Evolutionary conservation across 2,329 filamentous ascomycete species (phyloP), one percentile per base, ranked within the genome.

Genomic region (Passalora sequoiae): DNA sequence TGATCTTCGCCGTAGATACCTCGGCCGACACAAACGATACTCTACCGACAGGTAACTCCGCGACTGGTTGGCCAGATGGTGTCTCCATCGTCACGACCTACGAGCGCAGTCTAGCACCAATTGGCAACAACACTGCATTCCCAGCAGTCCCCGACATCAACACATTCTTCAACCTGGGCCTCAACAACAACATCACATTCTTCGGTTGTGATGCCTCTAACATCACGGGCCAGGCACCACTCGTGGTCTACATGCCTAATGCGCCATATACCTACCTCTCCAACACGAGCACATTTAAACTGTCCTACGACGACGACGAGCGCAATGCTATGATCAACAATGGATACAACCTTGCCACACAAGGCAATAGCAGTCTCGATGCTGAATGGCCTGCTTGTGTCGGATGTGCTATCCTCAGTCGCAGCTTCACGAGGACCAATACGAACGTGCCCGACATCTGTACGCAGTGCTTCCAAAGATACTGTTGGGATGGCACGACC

Each of bases 401-500:
- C 4, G 88, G 83, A 16, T 98, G 92, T 66, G 92, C 91, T 4
- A 81, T 94, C 28, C 74, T 97, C 12, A 78, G 77, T 40, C 78
- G 91, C 49, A 88, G 83, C 54, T 77, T 92, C 53, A 73, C 80
- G 48, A 77, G 87, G 38, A 91, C 86, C 0, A 72, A 74, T 13
- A 84, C 83, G 0, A 50, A 69, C 0, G 74, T 89, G 1, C 91
- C 91, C 0, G 72, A 76, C 0, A 79, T 78, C 7, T 98, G 92
- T 69, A 72, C 68, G 31, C 59, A 74, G 38, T 98, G 92, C 69
- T 97, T 96, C 66, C 54, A 71, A 9, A 66, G 71, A 15, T 96
- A 96, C 70, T 98, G 92, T 76, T 98, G 92, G 92, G 78, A 96
- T 63, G 92, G 92, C n/a, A 86, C 78, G 1, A 45, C 68, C 5